A percentile compares a stretch with the other conserved stretches of the same genome.
Conservation (phyloP, 2,329 filamentous ascomycete species). For the Diaporthe velutina region DNA sequence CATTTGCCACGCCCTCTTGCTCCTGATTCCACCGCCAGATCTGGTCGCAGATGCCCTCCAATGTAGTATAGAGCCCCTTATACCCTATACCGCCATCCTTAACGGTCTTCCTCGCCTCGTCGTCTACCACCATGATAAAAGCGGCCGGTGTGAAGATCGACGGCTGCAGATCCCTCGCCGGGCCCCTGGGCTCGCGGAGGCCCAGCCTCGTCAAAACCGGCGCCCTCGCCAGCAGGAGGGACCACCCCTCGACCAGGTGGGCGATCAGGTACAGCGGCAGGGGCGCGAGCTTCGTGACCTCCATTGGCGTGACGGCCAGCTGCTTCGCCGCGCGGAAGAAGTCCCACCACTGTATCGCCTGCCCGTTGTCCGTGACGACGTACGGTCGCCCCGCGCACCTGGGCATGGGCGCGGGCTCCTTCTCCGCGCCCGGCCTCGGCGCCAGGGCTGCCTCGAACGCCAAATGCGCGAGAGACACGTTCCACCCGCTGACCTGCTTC, state of each 20-base stretch:
- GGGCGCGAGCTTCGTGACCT: conserved; percentile 50
- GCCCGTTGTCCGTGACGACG: conserved; percentile 63
- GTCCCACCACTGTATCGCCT: conserved; percentile 56
- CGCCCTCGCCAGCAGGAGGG: conserved; percentile 44
- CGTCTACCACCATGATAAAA: conserved; percentile 54
- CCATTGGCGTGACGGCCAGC: conserved; percentile 49
- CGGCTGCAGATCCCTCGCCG: conserved; percentile 56
- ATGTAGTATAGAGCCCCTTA: conserved; percentile 49
- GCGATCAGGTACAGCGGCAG: conserved; percentile 53
- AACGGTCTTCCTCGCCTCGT: conserved; percentile 51
- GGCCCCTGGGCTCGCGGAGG: conserved; percentile 50
- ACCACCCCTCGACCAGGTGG: conserved; percentile 54
- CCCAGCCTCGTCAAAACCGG: conserved; percentile 42
- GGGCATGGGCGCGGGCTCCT: conserved; percentile 45
- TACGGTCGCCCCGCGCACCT: conserved; percentile 60
- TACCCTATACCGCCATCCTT: conserved; percentile 59
- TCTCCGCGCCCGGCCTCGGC: conserved; percentile 43
- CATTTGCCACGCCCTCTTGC: conserved; percentile 1
- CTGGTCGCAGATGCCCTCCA: conserved; percentile 58
- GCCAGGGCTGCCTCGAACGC: conserved; percentile 64
- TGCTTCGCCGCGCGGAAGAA: conserved; percentile 52
- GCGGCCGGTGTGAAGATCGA: conserved; percentile 52
- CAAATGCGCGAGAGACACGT: conserved; percentile 67
- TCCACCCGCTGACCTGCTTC: conserved; percentile 63
- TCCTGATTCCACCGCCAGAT: conserved; percentile 55